These are phyloP conservation scores for Salvia splendens DNA, from an alignment of 257 asterid species.

Conservation along the genomic window DNA sequence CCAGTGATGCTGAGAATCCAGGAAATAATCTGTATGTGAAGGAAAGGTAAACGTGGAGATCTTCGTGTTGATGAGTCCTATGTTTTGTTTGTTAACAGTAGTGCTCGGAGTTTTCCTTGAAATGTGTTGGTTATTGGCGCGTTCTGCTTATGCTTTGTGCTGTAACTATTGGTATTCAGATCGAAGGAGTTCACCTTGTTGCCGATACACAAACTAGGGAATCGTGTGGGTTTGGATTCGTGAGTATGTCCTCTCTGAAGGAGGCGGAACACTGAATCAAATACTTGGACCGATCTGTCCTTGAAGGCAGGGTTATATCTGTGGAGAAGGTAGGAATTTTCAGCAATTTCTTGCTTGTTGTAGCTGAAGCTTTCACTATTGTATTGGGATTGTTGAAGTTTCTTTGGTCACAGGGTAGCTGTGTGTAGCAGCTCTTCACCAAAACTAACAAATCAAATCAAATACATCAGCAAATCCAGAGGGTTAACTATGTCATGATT, in stretches of 20 bases:
- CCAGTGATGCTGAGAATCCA: constrained; percentile 84
- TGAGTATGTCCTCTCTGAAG: constrained; percentile 66
- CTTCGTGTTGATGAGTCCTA: background rate
- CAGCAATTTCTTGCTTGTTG: background rate
- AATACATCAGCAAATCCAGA: constrained; percentile 67
- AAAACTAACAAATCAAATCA: constrained; percentile 74
- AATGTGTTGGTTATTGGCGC: background rate
- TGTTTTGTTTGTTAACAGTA: too few relatives aligned
- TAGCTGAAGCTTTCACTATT: background rate
- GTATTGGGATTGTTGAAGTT: constrained; percentile 45
- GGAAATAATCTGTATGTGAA: constrained; percentile 89
- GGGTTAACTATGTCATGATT: constrained; percentile 44
- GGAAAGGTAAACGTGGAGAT: constrained; percentile 56
- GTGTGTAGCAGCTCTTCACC: constrained; percentile 99
- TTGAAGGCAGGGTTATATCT: constrained; percentile 85
- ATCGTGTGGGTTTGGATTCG: constrained; percentile 93
- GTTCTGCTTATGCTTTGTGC: background rate
- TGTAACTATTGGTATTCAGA: constrained; percentile 40
- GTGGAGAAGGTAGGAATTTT: constrained; percentile 72
- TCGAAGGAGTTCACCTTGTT: constrained; percentile 80
- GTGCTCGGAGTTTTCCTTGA: background rate
- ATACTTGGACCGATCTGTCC: constrained; percentile 78
- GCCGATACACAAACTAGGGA: constrained; percentile 81
- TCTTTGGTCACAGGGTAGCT: constrained; percentile 83
- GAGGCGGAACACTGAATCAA: constrained; percentile 82